Evolutionary conservation across 495 filamentous ascomycete genomes (phyloP).

Genomic region (Halenospora varia): DNA sequence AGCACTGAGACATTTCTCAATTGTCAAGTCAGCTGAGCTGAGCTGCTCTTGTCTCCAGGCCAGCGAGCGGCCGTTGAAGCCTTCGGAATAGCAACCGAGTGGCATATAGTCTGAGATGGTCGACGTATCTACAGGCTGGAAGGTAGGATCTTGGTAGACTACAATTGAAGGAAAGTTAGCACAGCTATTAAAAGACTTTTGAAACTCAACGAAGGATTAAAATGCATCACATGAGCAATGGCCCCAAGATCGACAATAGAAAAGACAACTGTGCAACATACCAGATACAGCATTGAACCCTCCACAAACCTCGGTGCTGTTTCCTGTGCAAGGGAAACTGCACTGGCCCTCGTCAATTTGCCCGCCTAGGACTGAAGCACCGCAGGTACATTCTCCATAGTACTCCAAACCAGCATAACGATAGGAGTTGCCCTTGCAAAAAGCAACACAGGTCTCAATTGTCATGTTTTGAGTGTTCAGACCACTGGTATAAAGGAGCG

Average conservation of each 20-base stretch:
- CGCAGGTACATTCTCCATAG: conserved; percentile 51
- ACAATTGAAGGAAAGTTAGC: neutral
- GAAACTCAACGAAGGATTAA: too few relatives aligned
- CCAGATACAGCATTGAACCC: conserved; percentile 38
- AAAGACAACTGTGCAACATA: neutral
- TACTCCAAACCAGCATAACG: conserved; percentile 53
- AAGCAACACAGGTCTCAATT: conserved; percentile 44
- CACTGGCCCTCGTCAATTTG: conserved; percentile 34
- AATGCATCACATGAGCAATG: too few relatives aligned
- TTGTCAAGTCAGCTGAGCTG: conserved; percentile 25
- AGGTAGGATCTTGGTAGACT: conserved; percentile 50
- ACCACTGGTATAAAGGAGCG: conserved; percentile 35
- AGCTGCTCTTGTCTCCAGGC: conserved; percentile 40
- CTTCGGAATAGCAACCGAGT: conserved; percentile 56
- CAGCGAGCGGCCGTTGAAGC: conserved; percentile 44
- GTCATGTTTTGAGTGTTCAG: conserved; percentile 40
- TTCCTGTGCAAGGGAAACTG: conserved; percentile 42
- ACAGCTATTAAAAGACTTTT: neutral
- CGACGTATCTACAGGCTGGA: conserved; percentile 33
- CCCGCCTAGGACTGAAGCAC: conserved; percentile 36
- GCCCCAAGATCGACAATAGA: too few relatives aligned
- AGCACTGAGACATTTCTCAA: conserved; percentile 35
- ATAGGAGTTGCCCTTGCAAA: conserved; percentile 52
- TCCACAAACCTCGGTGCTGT: conserved; percentile 42
- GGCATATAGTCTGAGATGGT: conserved; percentile 40